These are phyloP conservation scores for Rhododendron ovatum DNA, from an alignment of 148 eudicot species.

Conservation along the genomic window DNA sequence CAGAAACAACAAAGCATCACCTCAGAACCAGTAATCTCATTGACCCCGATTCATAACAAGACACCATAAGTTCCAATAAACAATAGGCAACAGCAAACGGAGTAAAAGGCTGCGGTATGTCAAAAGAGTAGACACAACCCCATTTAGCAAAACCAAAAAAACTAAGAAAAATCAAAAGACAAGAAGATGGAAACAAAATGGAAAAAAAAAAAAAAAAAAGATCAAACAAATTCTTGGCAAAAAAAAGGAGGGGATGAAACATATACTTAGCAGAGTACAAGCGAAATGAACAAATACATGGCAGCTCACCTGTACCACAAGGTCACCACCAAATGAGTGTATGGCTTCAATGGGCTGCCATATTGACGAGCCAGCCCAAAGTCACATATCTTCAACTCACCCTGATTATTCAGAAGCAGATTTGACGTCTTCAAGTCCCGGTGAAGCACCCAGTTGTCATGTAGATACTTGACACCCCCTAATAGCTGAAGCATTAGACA, in stretches of 20 bases:
- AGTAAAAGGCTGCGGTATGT: background rate
- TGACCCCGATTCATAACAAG: background rate
- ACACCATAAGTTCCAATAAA: background rate
- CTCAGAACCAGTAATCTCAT: background rate
- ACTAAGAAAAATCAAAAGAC: background rate
- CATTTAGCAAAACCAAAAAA: constrained; percentile 1
- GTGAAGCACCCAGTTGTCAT: constrained; percentile 98
- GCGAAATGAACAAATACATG: background rate
- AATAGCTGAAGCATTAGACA: constrained; percentile 91
- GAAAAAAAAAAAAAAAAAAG: background rate
- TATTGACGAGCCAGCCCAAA: constrained; percentile 93
- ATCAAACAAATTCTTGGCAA: background rate
- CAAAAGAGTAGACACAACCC: background rate
- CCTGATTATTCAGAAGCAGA: constrained; percentile 80
- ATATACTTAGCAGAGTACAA: background rate
- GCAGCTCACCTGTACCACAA: constrained; percentile 95
- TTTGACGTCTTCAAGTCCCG: constrained; percentile 90
- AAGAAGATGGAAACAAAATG: background rate
- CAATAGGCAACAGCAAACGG: background rate
- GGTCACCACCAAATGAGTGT: constrained; percentile 92
- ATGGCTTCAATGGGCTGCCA: constrained; percentile 92
- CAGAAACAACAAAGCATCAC: background rate
- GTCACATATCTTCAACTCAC: constrained; percentile 93
- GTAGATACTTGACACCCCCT: constrained; percentile 80
- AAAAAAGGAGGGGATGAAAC: background rate